Conservation (phyloP, 495 filamentous ascomycete species). For the Cryomyces minteri region DNA sequence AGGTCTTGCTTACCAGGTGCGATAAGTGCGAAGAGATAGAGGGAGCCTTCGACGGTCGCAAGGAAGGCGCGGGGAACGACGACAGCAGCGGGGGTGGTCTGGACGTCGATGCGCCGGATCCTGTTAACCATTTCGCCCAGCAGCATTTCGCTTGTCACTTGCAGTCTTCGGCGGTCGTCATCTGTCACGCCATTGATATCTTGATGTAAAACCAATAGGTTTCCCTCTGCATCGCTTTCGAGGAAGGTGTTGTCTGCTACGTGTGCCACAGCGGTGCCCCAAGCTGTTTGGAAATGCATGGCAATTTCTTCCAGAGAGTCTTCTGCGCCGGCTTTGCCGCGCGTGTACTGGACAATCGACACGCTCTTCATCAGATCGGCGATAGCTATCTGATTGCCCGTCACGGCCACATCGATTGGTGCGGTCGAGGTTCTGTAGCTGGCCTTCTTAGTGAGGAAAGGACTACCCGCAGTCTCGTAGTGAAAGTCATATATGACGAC, state of each 20-base stretch:
- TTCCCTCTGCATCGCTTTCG: constrained; percentile 69
- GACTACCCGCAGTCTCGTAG: constrained; percentile 13
- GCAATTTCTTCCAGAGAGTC: constrained; percentile 50
- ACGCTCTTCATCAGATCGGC: constrained; percentile 91
- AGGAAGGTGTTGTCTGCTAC: constrained; percentile 61
- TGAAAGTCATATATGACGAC: constrained; percentile 24
- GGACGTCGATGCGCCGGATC: constrained; percentile 46
- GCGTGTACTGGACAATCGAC: constrained; percentile 49
- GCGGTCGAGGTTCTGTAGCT: constrained; percentile 68
- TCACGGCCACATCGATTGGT: constrained; percentile 65
- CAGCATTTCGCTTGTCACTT: constrained; percentile 60
- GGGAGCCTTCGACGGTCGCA: constrained; percentile 78
- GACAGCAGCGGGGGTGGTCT: constrained; percentile 36
- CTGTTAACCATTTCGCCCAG: constrained; percentile 86
- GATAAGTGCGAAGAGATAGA: constrained; percentile 78
- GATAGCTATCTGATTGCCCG: constrained; percentile 54
- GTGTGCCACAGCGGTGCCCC: constrained; percentile 59
- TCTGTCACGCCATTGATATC: constrained; percentile 53
- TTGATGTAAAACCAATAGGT: constrained; percentile 57
- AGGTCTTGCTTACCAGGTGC: constrained; percentile 49
- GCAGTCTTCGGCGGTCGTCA: constrained; percentile 52
- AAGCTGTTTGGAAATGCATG: constrained; percentile 61
- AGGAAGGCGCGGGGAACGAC: constrained; percentile 74
- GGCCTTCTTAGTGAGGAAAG: constrained; percentile 41
- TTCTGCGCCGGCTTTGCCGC: constrained; percentile 22